phyloP scores from a whole-genome alignment of 2,329 filamentous ascomycete species.

The Colletotrichum spaethianum region DNA sequence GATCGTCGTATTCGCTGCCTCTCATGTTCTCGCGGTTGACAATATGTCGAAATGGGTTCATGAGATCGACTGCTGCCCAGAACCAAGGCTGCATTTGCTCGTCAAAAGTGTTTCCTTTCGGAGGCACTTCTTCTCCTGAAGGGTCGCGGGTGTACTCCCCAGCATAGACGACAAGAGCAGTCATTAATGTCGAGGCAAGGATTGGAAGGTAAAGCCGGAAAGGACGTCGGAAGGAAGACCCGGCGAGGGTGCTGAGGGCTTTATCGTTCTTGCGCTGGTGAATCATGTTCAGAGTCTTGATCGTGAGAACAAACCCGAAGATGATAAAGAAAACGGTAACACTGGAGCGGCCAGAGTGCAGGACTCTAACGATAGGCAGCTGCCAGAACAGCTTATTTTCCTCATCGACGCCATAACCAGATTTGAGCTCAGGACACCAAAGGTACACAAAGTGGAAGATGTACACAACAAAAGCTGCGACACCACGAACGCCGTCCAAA shows the following conservation, averaged over 20 bases:
- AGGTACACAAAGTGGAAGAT: constrained; percentile 64
- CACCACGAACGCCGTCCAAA: constrained; percentile 70
- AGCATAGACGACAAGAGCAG: constrained; percentile 48
- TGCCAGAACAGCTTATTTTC: constrained; percentile 61
- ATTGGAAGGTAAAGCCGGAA: constrained; percentile 67
- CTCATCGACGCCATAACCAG: constrained; percentile 60
- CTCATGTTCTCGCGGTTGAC: constrained; percentile 19
- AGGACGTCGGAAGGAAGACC: constrained; percentile 64
- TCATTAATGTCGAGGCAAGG: constrained; percentile 63
- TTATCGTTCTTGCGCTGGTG: constrained; percentile 53
- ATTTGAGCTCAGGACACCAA: constrained; percentile 11
- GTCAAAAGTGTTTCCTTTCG: constrained; percentile 41
- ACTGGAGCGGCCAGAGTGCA: constrained; percentile 68
- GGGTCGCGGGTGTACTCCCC: constrained; percentile 16
- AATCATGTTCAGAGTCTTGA: constrained; percentile 63
- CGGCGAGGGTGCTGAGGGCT: constrained; percentile 61
- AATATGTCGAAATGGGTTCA: constrained; percentile 35
- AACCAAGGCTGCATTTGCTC: constrained; percentile 63
- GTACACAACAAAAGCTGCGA: constrained; percentile 69
- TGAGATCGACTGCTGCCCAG: constrained; percentile 47
- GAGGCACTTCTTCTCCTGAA: neutral
- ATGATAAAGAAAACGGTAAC: constrained; percentile 75
- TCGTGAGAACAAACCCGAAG: constrained; percentile 72
- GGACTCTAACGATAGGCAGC: constrained; percentile 66
- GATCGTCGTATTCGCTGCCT: constrained; percentile 64